Evolutionary conservation across 371 early-diverging fungal genomes (phyloP).

Genomic region (Dinochytrium kinnereticum): DNA sequence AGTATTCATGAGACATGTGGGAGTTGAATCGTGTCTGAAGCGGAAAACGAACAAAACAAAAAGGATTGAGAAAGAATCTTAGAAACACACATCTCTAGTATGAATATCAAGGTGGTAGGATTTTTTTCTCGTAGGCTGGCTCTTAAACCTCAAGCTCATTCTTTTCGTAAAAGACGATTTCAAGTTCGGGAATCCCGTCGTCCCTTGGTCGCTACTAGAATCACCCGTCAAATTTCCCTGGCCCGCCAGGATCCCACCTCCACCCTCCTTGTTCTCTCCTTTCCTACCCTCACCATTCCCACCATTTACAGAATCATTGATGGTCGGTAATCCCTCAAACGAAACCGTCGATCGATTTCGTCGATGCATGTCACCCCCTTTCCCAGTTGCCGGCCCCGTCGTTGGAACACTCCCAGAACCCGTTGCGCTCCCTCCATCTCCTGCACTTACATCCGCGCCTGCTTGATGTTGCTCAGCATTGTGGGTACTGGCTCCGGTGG

Average conservation of each 20-base stretch:
- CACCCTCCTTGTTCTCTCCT: too few species aligned
- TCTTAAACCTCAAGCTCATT: not conserved
- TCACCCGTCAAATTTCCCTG: not conserved
- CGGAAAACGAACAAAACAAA: too few species aligned
- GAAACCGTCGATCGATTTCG: not conserved
- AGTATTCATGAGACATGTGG: too few species aligned
- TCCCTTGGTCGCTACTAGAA: not conserved
- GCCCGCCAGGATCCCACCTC: too few species aligned
- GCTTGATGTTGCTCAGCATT: not conserved
- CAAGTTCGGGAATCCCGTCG: not conserved
- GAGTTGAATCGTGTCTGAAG: too few species aligned
- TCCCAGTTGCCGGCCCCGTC: not conserved
- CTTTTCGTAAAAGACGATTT: not conserved
- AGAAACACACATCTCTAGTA: conserved; percentile 20
- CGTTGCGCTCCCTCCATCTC: not conserved
- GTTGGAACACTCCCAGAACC: not conserved
- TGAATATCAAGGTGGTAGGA: conserved; percentile 12
- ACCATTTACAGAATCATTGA: not conserved
- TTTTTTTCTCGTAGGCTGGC: not conserved
- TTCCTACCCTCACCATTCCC: not conserved
- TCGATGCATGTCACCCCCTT: not conserved
- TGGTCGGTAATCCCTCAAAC: not conserved
- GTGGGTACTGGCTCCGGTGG: too few species aligned
- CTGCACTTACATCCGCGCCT: not conserved
- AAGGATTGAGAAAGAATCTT: not conserved